Evolutionary conservation across 371 early-diverging fungal species (phyloP), one percentile per base, ranked within the genome.

Genomic region (Apophysomyces sp.): DNA sequence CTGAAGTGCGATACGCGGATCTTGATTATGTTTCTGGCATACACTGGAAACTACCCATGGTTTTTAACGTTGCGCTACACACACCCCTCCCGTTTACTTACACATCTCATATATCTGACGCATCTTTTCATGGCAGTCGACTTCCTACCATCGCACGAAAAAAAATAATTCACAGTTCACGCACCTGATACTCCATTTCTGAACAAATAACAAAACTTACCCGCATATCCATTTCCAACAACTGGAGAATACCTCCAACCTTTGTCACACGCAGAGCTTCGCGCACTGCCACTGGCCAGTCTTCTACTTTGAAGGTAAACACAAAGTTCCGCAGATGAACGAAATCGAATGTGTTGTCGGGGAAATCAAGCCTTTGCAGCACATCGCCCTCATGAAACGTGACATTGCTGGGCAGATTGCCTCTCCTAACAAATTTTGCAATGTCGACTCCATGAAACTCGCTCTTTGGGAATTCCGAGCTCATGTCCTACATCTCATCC

Each of bases 241-340:
- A 58, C 55, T 78, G 71, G 2, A 80, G 58, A 58, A 73, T 51
- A 34, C 82, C 82, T 51, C 77, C 78, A 1, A 71, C 72, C 68
- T 82, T 82, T 5, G 77, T 65, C 13, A 80, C 80, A 39, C 82
- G 77, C 56, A 57, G 60, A 28, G 74, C 67, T 54, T 82, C 80
- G 27, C 28, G 56, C 5, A 80, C 31, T 2, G 75, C 67, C 1
- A 27, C 26, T 34, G 71, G 60, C 80, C 80, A 82, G 54, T 78
- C 82, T 18, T 41, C 18, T 30, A 41, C 26, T 7, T 69, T 60
- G 16, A 78, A 62, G 0, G 74, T 77, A 21, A 68, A 62, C 13
- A 77, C 60, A 52, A 82, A 52, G 26, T 73, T 61, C n/a, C 79
- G 74, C 72, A 78, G 71, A 63, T 82, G 80, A 13, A 82, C 65